Evolutionary conservation across 768 basidiomycete genomes (phyloP).

Genomic region (Amylocystis lapponica): DNA sequence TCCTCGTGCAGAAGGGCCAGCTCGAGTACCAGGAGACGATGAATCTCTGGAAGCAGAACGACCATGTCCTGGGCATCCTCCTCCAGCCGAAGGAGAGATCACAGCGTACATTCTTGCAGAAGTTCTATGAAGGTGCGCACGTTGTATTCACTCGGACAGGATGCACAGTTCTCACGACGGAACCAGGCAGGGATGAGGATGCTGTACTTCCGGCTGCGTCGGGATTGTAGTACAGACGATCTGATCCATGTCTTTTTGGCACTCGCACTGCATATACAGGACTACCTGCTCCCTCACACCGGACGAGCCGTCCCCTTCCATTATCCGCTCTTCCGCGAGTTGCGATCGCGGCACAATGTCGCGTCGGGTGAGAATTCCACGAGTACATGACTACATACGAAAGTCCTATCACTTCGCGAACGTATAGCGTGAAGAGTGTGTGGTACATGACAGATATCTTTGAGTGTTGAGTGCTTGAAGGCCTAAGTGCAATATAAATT

Average conservation of each 20-base stretch:
- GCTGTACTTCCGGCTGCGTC: conserved; percentile 66
- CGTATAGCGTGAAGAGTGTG: too few relatives aligned
- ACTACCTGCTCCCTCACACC: too few relatives aligned
- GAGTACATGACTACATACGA: too few relatives aligned
- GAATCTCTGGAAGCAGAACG: conserved; percentile 89
- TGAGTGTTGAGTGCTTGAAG: too few relatives aligned
- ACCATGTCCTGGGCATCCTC: conserved; percentile 72
- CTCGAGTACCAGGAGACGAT: conserved; percentile 93
- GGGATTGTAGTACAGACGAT: conserved; percentile 23
- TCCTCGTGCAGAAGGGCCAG: conserved; percentile 76
- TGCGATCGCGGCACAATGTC: too few relatives aligned
- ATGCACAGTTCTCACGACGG: background rate
- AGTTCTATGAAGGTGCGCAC: conserved; percentile 74
- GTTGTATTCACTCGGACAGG: background rate
- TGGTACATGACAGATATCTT: too few relatives aligned
- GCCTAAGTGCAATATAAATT: too few relatives aligned
- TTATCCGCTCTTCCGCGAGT: too few relatives aligned
- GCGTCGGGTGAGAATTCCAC: too few relatives aligned
- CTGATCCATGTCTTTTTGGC: conserved; percentile 1
- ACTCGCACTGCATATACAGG: background rate
- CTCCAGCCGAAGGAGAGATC: conserved; percentile 45
- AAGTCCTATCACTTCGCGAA: too few relatives aligned
- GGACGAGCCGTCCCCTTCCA: too few relatives aligned
- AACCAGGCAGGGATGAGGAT: conserved; percentile 69
- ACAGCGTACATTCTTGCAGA: conserved; percentile 66